phyloP scores from a whole-genome alignment of 768 basidiomycete genomes.

The Crucibulum laeve region DNA sequence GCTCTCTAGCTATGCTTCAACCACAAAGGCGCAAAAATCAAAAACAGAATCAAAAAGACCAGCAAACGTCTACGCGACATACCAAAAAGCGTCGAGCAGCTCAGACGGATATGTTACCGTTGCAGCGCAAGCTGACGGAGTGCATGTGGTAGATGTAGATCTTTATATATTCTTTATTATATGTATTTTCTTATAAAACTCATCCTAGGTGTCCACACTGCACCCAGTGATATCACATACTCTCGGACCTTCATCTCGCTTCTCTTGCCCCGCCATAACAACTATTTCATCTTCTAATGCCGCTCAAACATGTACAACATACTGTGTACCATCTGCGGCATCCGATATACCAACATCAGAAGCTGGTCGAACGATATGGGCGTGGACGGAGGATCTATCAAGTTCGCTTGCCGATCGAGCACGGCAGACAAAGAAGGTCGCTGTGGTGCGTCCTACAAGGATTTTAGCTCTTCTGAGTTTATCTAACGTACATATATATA shows the following conservation, averaged over 20 bases:
- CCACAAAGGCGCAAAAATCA: conserved; percentile 7
- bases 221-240: conserved; percentile 69
- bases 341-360: conserved; percentile 34
- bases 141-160: conserved; percentile 72
- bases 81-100: conserved; percentile 25
- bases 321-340: conserved; percentile 48
- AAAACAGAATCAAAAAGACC: conserved; percentile 12
- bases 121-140: conserved; percentile 67
- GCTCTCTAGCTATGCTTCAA: conserved; percentile 28
- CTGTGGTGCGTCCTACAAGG: conserved; percentile 14
- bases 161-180: conserved; percentile 3
- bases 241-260: conserved; percentile 59
- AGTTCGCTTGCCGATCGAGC: background rate
- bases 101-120: conserved; percentile 60
- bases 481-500: background rate
- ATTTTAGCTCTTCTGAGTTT: background rate
- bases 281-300: conserved; percentile 24
- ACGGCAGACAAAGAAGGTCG: conserved; percentile 16
- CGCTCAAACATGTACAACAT: conserved; percentile 44
- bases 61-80: conserved; percentile 28
- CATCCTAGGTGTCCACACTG: conserved; percentile 49
- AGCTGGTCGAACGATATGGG: conserved; percentile 50
- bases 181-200: background rate
- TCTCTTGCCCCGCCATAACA: conserved; percentile 56
- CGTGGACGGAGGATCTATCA: conserved; percentile 54